A percentile compares a stretch with the other conserved stretches of the same genome.
These are phyloP conservation scores for Komagataella ulmi DNA, from an alignment of 805 yeast species.

Conservation along the genomic window DNA sequence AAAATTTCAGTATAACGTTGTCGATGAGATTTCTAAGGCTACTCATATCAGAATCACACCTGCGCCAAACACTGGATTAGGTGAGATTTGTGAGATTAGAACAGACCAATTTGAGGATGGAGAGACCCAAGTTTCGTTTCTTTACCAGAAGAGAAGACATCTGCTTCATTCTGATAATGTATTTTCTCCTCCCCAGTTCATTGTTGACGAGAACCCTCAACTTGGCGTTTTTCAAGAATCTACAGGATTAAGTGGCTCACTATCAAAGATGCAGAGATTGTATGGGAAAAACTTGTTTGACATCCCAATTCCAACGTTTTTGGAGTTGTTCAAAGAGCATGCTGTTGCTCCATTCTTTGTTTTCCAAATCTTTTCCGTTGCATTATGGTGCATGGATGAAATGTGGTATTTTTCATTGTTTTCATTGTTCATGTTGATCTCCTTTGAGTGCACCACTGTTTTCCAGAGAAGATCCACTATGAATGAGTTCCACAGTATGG, in stretches of 20 bases:
- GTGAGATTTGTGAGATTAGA: slow-evolving; percentile 59
- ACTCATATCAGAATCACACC: slow-evolving; percentile 66
- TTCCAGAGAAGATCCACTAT: slow-evolving; percentile 91
- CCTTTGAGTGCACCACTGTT: slow-evolving; percentile 90
- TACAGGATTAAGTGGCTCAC: slow-evolving; percentile 19
- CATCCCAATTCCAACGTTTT: slow-evolving; percentile 87
- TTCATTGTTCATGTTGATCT: slow-evolving; percentile 80
- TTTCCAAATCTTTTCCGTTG: slow-evolving; percentile 91
- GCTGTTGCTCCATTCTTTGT: slow-evolving; percentile 98
- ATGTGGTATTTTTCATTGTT: slow-evolving; percentile 93
- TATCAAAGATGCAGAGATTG: slow-evolving; percentile 30
- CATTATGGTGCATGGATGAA: slow-evolving; percentile 92
- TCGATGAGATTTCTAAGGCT: slow-evolving; percentile 45
- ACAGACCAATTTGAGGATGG: slow-evolving; percentile 42
- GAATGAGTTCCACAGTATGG: slow-evolving; percentile 95
- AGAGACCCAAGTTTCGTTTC: slow-evolving; percentile 53
- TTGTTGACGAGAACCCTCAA: slow-evolving; percentile 46
- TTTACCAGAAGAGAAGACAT: slow-evolving; percentile 88
- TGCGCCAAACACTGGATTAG: slow-evolving; percentile 73
- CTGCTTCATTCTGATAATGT: slow-evolving; percentile 42
- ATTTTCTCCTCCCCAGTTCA: slow-evolving; percentile 76
- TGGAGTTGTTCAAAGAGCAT: slow-evolving; percentile 88
- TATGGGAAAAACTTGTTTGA: slow-evolving; percentile 87
- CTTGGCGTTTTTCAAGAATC: slow-evolving; percentile 40
- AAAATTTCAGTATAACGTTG: slow-evolving; percentile 51